Percentiles rank a stretch among this genome's conserved stretches.
phyloP scores from a whole-genome alignment of 257 asterid species.

The Lantana camara region DNA sequence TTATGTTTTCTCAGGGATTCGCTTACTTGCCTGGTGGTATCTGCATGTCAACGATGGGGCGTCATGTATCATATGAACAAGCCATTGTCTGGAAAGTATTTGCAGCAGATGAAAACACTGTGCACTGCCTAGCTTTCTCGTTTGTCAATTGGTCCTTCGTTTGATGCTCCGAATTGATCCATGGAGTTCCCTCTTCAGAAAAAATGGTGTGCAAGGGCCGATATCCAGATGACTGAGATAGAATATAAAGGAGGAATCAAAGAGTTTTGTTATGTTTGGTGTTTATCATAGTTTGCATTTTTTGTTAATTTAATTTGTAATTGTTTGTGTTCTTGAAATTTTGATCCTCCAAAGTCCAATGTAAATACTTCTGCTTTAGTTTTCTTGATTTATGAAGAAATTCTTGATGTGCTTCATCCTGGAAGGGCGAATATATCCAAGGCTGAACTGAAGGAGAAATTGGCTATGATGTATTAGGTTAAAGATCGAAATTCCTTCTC shows the following conservation, averaged over 20 bases:
- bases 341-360: constrained; percentile 33
- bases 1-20: constrained; percentile 50
- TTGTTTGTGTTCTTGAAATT: constrained; percentile 5
- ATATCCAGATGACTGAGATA: not conserved
- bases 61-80: constrained; percentile 79
- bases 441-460: too few relatives aligned
- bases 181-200: not conserved
- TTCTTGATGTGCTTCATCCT: constrained; percentile 7
- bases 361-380: constrained; percentile 42
- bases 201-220: not conserved
- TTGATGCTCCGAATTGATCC: constrained; percentile 12
- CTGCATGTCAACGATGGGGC: constrained; percentile 86
- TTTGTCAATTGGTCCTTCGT: constrained; percentile 90
- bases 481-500: too few relatives aligned
- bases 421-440: too few relatives aligned
- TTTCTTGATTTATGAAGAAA: constrained; percentile 5
- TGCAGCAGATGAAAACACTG: constrained; percentile 59
- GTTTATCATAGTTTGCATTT: constrained; percentile 28
- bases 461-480: too few relatives aligned
- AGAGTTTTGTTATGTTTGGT: constrained; percentile 41
- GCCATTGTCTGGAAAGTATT: constrained; percentile 90
- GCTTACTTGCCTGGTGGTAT: constrained; percentile 79
- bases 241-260: constrained; percentile 24
- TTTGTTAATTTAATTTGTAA: constrained; percentile 22
- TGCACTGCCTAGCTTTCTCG: constrained; percentile 78